A percentile compares a stretch with the other conserved stretches of the same genome.
Evolutionary conservation across 2,329 filamentous ascomycete species (phyloP).

Genomic region (Hypoxylon sp.): DNA sequence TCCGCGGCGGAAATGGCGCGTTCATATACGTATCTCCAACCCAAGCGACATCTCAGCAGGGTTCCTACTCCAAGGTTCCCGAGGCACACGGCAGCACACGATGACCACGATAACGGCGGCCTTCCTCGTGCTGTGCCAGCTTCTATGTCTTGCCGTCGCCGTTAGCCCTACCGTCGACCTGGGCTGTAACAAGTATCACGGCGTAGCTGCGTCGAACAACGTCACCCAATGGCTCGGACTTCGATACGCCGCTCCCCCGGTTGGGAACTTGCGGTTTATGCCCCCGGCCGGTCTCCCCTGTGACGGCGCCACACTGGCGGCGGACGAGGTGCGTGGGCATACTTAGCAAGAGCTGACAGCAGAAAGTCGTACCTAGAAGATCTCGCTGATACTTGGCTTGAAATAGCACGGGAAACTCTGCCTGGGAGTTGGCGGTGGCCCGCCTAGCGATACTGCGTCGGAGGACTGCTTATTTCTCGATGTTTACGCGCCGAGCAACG

Average conservation of each 20-base stretch:
- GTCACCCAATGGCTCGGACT: constrained; percentile 78
- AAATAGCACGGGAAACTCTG: constrained; percentile 41
- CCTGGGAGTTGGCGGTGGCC: constrained; percentile 34
- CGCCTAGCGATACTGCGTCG: constrained; percentile 31
- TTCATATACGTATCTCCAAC: not conserved
- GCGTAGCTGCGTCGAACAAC: constrained; percentile 61
- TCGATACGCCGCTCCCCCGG: constrained; percentile 74
- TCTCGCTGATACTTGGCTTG: constrained; percentile 9
- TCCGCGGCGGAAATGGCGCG: constrained; percentile 7
- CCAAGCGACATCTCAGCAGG: constrained; percentile 9
- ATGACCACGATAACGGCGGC: constrained; percentile 26
- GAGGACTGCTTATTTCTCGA: constrained; percentile 78
- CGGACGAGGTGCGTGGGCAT: constrained; percentile 56
- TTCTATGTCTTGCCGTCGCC: constrained; percentile 30
- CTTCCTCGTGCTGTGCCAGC: constrained; percentile 34
- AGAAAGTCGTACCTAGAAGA: not conserved
- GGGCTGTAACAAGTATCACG: constrained; percentile 71
- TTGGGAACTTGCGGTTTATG: constrained; percentile 70
- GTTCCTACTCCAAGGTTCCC: constrained; percentile 22
- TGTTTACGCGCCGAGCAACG: constrained; percentile 65
- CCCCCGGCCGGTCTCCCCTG: constrained; percentile 69
- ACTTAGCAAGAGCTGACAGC: not conserved
- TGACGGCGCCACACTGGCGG: constrained; percentile 57
- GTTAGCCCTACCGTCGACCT: constrained; percentile 61
- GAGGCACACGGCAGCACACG: constrained; percentile 18